phyloP scores from a whole-genome alignment of 2,329 filamentous ascomycete species.

The Aureobasidium vineae region DNA sequence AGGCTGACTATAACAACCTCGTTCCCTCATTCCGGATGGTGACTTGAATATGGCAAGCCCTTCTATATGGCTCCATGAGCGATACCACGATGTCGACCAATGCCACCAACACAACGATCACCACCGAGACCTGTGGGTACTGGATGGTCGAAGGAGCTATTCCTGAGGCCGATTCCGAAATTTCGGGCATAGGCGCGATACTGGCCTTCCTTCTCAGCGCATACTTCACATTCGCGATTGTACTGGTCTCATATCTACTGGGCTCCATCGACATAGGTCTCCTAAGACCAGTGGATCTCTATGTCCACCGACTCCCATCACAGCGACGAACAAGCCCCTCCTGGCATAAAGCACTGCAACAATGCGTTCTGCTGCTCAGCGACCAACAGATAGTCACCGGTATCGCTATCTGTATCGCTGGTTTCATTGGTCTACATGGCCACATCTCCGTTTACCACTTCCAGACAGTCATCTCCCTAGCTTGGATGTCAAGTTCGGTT shows the following conservation, averaged over 20 bases:
- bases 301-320: background rate
- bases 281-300: background rate
- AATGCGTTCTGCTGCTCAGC: constrained; percentile 32
- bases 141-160: constrained; percentile 17
- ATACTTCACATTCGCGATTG: constrained; percentile 29
- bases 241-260: constrained; percentile 28
- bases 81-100: background rate
- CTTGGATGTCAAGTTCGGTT: constrained; percentile 35
- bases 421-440: constrained; percentile 29
- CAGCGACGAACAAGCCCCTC: constrained; percentile 9
- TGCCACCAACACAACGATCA: background rate
- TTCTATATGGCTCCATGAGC: too few relatives aligned
- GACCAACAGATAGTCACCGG: constrained; percentile 38
- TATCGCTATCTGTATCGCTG: constrained; percentile 34
- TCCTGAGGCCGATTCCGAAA: constrained; percentile 30
- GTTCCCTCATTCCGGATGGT: background rate
- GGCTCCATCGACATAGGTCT: constrained; percentile 2
- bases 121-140: background rate
- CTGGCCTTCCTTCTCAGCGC: constrained; percentile 32
- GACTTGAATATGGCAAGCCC: too few relatives aligned
- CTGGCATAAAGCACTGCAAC: constrained; percentile 17
- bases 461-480: constrained; percentile 35
- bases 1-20: background rate
- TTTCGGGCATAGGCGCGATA: constrained; percentile 32
- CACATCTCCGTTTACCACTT: constrained; percentile 35